Evolutionary conservation across 306 rosid genomes (phyloP).

Genomic region (Oxytropis ochrocephala): DNA sequence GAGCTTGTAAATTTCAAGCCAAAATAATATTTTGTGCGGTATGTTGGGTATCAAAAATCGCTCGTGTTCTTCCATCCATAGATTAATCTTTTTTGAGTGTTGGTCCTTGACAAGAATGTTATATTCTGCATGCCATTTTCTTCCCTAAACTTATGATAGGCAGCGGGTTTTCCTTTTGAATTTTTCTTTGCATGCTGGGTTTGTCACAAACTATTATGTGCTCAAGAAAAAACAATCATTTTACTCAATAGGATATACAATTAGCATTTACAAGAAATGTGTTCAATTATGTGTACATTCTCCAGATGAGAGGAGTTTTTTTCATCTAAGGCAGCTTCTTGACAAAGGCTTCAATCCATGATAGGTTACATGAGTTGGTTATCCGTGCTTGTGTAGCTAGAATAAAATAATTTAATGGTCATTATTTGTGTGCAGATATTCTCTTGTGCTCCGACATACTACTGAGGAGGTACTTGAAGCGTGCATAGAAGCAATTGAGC

Average conservation of each 20-base stretch:
- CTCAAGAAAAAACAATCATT: neutral
- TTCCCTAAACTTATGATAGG: neutral
- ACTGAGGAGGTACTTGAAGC: constrained; percentile 96
- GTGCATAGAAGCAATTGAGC: constrained; percentile 79
- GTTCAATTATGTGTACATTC: constrained; percentile 4
- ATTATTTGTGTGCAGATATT: constrained; percentile 53
- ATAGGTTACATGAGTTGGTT: neutral
- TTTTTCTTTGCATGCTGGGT: neutral
- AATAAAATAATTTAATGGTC: neutral
- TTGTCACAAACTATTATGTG: neutral
- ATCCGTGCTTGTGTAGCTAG: neutral
- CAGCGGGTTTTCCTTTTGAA: neutral
- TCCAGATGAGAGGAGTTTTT: neutral
- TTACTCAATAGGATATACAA: neutral
- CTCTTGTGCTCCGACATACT: constrained; percentile 92
- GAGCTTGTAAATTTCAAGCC: neutral
- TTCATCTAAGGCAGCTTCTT: neutral
- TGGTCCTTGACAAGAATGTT: neutral
- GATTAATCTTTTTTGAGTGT: neutral
- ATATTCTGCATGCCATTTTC: neutral
- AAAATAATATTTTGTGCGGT: neutral
- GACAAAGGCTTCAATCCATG: neutral
- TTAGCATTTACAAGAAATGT: constrained; percentile 3
- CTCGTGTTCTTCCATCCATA: neutral
- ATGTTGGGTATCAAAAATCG: neutral